Conservation (phyloP, 106 monocot genomes). For the Iris macrosiphon region DNA sequence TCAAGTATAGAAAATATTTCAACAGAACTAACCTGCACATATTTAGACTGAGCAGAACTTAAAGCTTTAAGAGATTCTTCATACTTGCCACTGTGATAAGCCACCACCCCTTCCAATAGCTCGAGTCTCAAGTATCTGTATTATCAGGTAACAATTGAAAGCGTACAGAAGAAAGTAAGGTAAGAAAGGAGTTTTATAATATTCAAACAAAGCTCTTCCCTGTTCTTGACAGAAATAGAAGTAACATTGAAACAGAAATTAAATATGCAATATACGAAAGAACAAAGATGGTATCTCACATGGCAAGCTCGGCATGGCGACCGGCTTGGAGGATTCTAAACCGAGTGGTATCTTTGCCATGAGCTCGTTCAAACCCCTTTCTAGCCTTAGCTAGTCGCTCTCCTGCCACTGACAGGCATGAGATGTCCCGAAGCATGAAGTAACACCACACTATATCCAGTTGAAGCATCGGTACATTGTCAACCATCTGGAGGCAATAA, state of each 20-base stretch:
- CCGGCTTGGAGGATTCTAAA: slow-evolving; percentile 76
- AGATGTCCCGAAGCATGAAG: slow-evolving; percentile 86
- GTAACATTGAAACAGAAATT: no score
- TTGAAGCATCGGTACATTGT: slow-evolving; percentile 94
- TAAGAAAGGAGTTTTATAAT: no score
- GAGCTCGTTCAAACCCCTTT: slow-evolving; percentile 77
- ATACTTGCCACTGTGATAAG: slow-evolving; percentile 67
- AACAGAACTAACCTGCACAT: slow-evolving; percentile 42
- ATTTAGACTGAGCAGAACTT: slow-evolving; percentile 74
- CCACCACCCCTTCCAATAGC: slow-evolving; percentile 92
- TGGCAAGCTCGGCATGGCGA: slow-evolving; percentile 64
- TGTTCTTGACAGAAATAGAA: no score
- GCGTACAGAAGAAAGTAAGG: neutral
- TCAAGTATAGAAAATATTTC: neutral
- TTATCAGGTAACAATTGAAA: neutral
- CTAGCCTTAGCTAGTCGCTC: slow-evolving; percentile 63
- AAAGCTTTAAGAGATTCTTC: slow-evolving; percentile 54
- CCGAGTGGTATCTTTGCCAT: slow-evolving; percentile 82
- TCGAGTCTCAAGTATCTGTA: slow-evolving; percentile 84
- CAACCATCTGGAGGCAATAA: slow-evolving; percentile 46
- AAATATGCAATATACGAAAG: no score
- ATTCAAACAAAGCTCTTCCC: no score
- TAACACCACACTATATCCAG: slow-evolving; percentile 98
- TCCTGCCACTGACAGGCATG: slow-evolving; percentile 81
- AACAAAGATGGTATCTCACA: slow-evolving; percentile 47